phyloP scores from a whole-genome alignment of 2,329 filamentous ascomycete genomes.

The Paracorniculantispora psalliotae region DNA sequence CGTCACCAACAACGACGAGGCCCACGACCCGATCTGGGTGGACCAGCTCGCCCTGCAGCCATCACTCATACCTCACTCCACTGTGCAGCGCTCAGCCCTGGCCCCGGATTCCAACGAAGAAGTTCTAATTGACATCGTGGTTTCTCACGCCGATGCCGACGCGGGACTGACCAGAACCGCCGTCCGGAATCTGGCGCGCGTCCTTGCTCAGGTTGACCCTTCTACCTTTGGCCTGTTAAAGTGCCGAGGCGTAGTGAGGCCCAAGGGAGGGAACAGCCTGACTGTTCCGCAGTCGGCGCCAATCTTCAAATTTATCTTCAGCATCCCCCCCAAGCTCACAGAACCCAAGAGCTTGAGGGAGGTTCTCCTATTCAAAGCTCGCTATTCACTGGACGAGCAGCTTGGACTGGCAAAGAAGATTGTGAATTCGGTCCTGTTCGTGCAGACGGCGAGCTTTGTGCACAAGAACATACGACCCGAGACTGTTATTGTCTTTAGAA shows the following conservation, averaged over 20 bases:
- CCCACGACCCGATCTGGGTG: too few species aligned
- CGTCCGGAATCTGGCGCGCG: too few species aligned
- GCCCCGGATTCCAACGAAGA: too few species aligned
- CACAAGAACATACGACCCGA: conserved; percentile 44
- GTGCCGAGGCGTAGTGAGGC: not conserved
- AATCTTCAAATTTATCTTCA: not conserved
- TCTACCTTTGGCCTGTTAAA: not conserved
- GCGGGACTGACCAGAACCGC: not conserved
- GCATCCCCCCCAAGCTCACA: not conserved
- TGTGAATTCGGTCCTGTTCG: conserved; percentile 24
- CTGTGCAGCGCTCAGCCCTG: not conserved
- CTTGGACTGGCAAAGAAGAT: conserved; percentile 26
- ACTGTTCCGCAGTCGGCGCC: not conserved
- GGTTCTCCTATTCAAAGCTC: not conserved
- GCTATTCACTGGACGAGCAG: not conserved
- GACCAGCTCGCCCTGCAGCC: too few species aligned
- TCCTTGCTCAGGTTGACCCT: not conserved
- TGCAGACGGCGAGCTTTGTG: conserved; percentile 38
- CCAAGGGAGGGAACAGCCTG: too few species aligned
- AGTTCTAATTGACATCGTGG: not conserved
- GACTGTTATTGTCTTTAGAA: conserved; percentile 27
- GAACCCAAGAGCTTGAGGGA: not conserved
- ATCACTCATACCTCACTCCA: too few species aligned
- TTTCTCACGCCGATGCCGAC: not conserved
- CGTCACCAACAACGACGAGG: not conserved